Evolutionary conservation across 305 asterid genomes (phyloP).

Genomic region (Fraxinus angustifolia): DNA sequence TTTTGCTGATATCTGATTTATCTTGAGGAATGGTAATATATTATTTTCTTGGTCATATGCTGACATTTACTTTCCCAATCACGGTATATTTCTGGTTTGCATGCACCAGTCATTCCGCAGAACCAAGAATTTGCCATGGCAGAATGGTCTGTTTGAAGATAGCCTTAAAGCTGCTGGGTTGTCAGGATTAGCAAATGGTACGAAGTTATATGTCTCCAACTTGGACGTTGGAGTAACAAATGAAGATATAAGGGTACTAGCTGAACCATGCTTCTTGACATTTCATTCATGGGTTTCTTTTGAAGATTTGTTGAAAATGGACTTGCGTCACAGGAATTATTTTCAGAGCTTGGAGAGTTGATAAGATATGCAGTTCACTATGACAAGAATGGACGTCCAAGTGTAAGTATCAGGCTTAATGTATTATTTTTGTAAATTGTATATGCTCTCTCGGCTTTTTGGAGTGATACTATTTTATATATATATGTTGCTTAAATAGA

Average conservation of each 20-base stretch:
- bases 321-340: conserved; percentile 72
- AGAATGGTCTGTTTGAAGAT: conserved; percentile 80
- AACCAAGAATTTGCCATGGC: conserved; percentile 76
- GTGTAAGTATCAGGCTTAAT: conserved; percentile 53
- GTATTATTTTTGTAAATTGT: background rate
- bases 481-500: too few species aligned
- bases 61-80: conserved; percentile 52
- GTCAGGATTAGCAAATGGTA: conserved; percentile 64
- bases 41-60: conserved; percentile 52
- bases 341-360: conserved; percentile 84
- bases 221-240: conserved; percentile 79
- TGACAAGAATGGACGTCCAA: conserved; percentile 85
- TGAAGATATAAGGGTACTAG: conserved; percentile 92
- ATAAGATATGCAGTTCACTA: conserved; percentile 79
- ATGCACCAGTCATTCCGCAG: conserved; percentile 88
- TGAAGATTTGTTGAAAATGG: conserved; percentile 49
- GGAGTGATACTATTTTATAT: background rate
- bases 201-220: conserved; percentile 77
- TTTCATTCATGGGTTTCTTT: conserved; percentile 29
- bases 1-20: conserved; percentile 55
- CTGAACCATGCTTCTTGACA: conserved; percentile 26
- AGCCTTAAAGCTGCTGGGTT: conserved; percentile 91
- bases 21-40: conserved; percentile 57
- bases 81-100: conserved; percentile 63
- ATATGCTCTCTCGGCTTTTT: background rate